These are phyloP conservation scores for Trametes cinnabarina DNA, from an alignment of 768 basidiomycete species.

Conservation along the genomic window DNA sequence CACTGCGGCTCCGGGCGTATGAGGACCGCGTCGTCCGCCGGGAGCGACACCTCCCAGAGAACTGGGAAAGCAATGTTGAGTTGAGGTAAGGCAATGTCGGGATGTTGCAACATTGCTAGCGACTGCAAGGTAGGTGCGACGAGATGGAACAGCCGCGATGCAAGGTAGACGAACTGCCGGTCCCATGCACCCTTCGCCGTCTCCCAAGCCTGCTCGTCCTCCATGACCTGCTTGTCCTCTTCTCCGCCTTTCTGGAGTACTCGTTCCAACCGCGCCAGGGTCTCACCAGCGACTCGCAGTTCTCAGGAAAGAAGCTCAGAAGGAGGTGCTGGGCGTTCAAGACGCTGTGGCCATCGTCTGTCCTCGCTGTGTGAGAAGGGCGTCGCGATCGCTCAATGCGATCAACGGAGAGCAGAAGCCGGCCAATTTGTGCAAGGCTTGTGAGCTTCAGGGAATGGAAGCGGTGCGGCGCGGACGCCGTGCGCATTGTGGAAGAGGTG, in stretches of 20 bases:
- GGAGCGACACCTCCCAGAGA: conserved; percentile 3
- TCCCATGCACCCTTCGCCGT: conserved; percentile 14
- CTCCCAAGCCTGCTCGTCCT: conserved; percentile 6
- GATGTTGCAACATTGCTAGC: conserved; percentile 5
- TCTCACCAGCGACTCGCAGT: conserved; percentile 11
- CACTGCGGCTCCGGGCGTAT: background rate
- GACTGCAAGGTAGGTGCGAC: conserved; percentile 9
- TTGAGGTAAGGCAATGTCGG: background rate
- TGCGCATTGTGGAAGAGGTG: conserved; percentile 3
- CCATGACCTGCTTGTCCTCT: conserved; percentile 1
- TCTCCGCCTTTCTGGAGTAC: conserved; percentile 4
- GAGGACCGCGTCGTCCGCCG: conserved; percentile 7
- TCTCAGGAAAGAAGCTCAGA: conserved; percentile 13
- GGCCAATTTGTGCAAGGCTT: conserved; percentile 11
- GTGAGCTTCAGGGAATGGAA: conserved; percentile 13
- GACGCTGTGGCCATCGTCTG: background rate
- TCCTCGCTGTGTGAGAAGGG: background rate
- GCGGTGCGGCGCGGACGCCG: background rate
- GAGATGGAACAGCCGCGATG: conserved; percentile 8
- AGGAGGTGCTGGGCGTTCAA: conserved; percentile 7
- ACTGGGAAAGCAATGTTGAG: background rate
- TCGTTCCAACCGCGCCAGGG: conserved; percentile 11
- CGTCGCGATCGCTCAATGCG: conserved; percentile 1
- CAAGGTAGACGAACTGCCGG: conserved; percentile 7
- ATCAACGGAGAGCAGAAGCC: conserved; percentile 11